Conservation (phyloP, 371 early-diverging fungal genomes). For the Amoeboaphelidium protococcarum region DNA sequence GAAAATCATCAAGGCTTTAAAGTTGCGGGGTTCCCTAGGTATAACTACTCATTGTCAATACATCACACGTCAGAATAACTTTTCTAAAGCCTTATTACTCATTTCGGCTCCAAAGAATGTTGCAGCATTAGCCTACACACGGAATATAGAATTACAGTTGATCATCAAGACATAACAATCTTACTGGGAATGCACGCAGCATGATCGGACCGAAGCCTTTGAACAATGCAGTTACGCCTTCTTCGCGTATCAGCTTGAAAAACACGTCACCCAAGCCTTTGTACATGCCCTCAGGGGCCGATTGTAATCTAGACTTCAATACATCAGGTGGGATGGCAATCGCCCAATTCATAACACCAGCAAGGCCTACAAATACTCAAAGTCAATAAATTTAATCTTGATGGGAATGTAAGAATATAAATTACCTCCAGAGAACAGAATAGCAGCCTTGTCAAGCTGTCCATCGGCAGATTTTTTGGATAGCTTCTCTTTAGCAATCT, state of each 20-base stretch:
- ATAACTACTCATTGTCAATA: not conserved
- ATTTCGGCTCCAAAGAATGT: constrained; percentile 46
- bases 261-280: constrained; percentile 48
- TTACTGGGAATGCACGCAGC: constrained; percentile 82
- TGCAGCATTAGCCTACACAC: constrained; percentile 14
- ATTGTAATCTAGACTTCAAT: constrained; percentile 83
- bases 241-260: constrained; percentile 33
- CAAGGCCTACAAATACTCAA: constrained; percentile 4
- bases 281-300: constrained; percentile 80
- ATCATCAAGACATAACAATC: constrained; percentile 21
- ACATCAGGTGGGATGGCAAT: constrained; percentile 66
- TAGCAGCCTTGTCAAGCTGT: constrained; percentile 38
- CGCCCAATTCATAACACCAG: constrained; percentile 26
- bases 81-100: constrained; percentile 30
- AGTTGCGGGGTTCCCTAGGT: too few relatives aligned
- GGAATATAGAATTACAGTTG: not conserved
- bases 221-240: constrained; percentile 79
- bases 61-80: constrained; percentile 3
- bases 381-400: not conserved
- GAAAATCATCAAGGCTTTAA: too few relatives aligned
- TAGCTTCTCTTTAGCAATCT: constrained; percentile 49
- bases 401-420: not conserved
- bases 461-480: constrained; percentile 42
- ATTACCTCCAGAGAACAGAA: constrained; percentile 77
- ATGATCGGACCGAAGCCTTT: constrained; percentile 86